These are phyloP conservation scores for Brassica incana DNA, from an alignment of 345 rosid genomes.

Conservation along the genomic window DNA sequence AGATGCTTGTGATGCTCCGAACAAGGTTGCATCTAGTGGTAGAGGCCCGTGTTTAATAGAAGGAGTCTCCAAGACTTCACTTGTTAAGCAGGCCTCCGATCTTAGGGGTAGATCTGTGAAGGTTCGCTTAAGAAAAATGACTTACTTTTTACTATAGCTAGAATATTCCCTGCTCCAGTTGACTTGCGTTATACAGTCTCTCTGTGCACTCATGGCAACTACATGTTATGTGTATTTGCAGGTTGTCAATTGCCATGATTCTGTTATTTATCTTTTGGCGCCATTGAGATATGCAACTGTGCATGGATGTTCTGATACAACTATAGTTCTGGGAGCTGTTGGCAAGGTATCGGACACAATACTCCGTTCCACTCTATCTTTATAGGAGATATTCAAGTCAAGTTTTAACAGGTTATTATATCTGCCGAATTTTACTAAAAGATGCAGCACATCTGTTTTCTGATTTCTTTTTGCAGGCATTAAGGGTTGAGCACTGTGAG, in stretches of 20 bases:
- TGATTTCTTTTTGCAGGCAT: slow-evolving; percentile 58
- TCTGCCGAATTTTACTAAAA: slow-evolving; percentile 9
- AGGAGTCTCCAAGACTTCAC: slow-evolving; percentile 90
- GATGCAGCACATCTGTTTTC: background rate
- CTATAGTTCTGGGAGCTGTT: slow-evolving; percentile 96
- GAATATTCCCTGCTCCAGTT: background rate
- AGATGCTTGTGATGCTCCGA: slow-evolving; percentile 74
- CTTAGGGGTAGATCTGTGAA: slow-evolving; percentile 88
- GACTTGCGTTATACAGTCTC: slow-evolving; percentile 6
- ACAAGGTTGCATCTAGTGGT: slow-evolving; percentile 60
- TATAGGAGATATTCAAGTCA: background rate
- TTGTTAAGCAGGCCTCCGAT: slow-evolving; percentile 84
- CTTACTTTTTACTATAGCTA: slow-evolving; percentile 1
- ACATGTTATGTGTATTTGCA: slow-evolving; percentile 39
- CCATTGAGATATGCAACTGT: slow-evolving; percentile 89
- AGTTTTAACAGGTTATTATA: background rate
- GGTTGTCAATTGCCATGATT: slow-evolving; percentile 98
- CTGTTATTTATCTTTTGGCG: slow-evolving; percentile 85
- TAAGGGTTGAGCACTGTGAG: slow-evolving; percentile 95
- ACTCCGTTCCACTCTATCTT: background rate
- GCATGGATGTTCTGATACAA: slow-evolving; percentile 97
- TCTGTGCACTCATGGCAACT: background rate
- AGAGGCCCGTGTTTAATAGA: slow-evolving; percentile 81
- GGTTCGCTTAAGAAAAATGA: slow-evolving; percentile 49
- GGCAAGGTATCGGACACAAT: slow-evolving; percentile 73